These are phyloP conservation scores for Blastobotrys petasosporus DNA, from an alignment of 1,139 yeast species.

Conservation along the genomic window DNA sequence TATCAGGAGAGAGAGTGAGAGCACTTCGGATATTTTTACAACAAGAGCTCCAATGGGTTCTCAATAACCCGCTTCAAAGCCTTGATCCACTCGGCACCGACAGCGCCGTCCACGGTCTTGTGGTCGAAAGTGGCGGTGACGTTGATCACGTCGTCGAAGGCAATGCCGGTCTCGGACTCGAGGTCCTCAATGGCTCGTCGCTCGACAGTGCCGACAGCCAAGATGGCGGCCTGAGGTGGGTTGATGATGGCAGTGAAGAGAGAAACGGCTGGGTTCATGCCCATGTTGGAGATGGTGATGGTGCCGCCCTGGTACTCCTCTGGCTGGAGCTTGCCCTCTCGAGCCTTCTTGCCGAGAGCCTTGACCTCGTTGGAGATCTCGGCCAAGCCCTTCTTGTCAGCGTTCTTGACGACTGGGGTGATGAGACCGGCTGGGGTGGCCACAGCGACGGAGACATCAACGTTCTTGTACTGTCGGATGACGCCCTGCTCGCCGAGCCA, in stretches of 20 bases:
- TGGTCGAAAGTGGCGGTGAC: slow-evolving; percentile 97
- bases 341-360: slow-evolving; percentile 94
- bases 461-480: slow-evolving; percentile 85
- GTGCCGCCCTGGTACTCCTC: slow-evolving; percentile 99
- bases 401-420: slow-evolving; percentile 90
- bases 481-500: slow-evolving; percentile 88
- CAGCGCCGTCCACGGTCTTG: slow-evolving; percentile 95
- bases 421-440: slow-evolving; percentile 96
- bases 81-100: slow-evolving; percentile 94
- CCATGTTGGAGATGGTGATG: slow-evolving; percentile 95
- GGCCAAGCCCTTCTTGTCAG: slow-evolving; percentile 79
- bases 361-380: slow-evolving; percentile 77
- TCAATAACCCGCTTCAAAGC: slow-evolving; percentile 87
- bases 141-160: slow-evolving; percentile 84
- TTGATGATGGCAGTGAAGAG: slow-evolving; percentile 93
- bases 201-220: slow-evolving; percentile 90
- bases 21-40: slow-evolving; percentile 38
- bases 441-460: slow-evolving; percentile 97
- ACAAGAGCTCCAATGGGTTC: slow-evolving; percentile 90
- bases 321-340: slow-evolving; percentile 84
- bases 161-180: slow-evolving; percentile 83
- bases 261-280: slow-evolving; percentile 93
- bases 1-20: too few species aligned
- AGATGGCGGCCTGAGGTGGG: slow-evolving; percentile 93
- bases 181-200: slow-evolving; percentile 92